phyloP scores from a whole-genome alignment of 176 grass and related monocot species.

The Chloris gayana region DNA sequence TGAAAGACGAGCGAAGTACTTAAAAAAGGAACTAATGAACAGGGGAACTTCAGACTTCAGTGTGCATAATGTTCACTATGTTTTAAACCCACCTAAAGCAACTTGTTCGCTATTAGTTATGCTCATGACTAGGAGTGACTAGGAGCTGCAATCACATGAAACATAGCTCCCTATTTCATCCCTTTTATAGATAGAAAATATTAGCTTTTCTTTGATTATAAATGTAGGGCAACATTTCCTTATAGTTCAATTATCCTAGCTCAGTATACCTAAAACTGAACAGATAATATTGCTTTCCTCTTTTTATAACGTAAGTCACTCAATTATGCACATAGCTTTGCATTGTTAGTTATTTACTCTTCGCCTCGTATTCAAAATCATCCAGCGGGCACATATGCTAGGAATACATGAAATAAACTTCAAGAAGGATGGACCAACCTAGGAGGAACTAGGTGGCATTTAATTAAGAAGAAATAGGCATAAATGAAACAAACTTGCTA shows the following conservation, averaged over 20 bases:
- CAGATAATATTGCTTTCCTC: no score
- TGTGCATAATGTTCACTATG: not conserved
- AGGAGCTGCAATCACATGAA: no score
- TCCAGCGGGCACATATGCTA: not conserved
- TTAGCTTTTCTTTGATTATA: no score
- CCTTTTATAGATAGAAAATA: no score
- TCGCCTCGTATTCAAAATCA: not conserved
- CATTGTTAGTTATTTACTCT: not conserved
- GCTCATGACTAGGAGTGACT: slow-evolving; percentile 6
- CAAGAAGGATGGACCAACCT: no score
- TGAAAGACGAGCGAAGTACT: slow-evolving; percentile 17
- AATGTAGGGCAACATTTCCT: not conserved
- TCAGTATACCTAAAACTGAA: no score
- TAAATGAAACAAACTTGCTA: not conserved
- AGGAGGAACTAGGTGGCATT: no score
- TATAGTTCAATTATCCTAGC: not conserved
- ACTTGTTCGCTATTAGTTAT: not conserved
- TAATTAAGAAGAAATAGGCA: no score
- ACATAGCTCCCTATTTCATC: not conserved
- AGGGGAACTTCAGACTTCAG: not conserved
- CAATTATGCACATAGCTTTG: not conserved
- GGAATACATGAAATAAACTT: not conserved
- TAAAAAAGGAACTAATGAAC: not conserved
- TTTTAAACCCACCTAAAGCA: not conserved
- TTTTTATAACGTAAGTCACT: no score